A percentile compares a stretch with the other conserved stretches of the same genome.
Evolutionary conservation across 352 stramenopile genomes (phyloP).

Genomic region (Halophytophthora batemanensis): DNA sequence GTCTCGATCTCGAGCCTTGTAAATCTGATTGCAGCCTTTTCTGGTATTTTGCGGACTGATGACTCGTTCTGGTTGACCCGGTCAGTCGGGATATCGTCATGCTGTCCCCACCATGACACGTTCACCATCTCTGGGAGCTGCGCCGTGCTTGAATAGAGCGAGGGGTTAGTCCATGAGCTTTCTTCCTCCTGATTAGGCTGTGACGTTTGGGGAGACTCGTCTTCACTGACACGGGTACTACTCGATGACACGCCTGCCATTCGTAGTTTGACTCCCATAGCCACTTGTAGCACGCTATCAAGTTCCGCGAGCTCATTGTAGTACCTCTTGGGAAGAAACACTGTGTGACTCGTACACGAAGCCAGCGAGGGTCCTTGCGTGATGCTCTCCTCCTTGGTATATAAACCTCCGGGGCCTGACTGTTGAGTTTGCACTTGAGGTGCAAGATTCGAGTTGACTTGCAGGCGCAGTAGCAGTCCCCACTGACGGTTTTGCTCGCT

Average conservation of each 20-base stretch:
- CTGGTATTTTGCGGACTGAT: background rate
- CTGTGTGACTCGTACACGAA: conserved; percentile 5
- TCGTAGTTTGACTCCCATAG: conserved; percentile 6
- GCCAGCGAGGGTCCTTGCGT: background rate
- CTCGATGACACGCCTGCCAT: background rate
- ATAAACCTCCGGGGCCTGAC: background rate
- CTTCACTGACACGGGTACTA: background rate
- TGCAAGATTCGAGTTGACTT: conserved; percentile 9
- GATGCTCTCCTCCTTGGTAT: background rate
- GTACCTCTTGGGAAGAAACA: conserved; percentile 37
- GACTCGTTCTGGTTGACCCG: background rate
- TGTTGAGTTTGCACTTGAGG: background rate
- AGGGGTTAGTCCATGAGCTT: background rate
- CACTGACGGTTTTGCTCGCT: conserved; percentile 24
- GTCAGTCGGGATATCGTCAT: conserved; percentile 8
- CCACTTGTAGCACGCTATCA: conserved; percentile 3
- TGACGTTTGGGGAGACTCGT: background rate
- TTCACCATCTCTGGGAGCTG: conserved; percentile 16
- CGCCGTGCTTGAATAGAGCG: background rate
- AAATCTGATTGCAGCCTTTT: conserved; percentile 8
- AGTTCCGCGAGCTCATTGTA: conserved; percentile 13
- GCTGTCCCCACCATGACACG: conserved; percentile 13
- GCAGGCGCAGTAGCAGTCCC: conserved; percentile 30
- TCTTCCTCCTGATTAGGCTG: background rate
- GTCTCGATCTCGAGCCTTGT: conserved; percentile 27